phyloP scores from a whole-genome alignment of 352 stramenopile genomes.

The Globisporangium polare region DNA sequence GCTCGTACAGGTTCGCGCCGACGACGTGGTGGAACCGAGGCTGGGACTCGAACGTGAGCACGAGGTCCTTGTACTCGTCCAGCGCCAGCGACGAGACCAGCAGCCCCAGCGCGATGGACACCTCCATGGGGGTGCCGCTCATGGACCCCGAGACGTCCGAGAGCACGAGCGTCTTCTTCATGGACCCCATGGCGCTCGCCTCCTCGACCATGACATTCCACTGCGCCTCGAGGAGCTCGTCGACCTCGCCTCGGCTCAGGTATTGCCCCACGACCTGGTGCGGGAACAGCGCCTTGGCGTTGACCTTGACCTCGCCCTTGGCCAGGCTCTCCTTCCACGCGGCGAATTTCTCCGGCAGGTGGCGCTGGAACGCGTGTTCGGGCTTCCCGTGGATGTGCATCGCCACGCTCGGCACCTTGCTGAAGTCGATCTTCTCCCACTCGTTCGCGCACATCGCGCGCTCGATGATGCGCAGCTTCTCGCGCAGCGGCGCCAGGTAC shows the following conservation, averaged over 20 bases:
- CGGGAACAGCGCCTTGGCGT: slow-evolving; percentile 40
- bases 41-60: slow-evolving; percentile 44
- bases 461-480: slow-evolving; percentile 38
- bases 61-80: slow-evolving; percentile 50
- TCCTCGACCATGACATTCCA: slow-evolving; percentile 42
- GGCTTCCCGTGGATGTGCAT: slow-evolving; percentile 49
- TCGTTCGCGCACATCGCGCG: slow-evolving; percentile 44
- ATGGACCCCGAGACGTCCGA: slow-evolving; percentile 49
- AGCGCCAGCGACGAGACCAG: slow-evolving; percentile 34
- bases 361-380: slow-evolving; percentile 32
- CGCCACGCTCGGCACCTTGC: slow-evolving; percentile 35
- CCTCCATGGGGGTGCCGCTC: slow-evolving; percentile 29
- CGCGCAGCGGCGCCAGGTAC: slow-evolving; percentile 41
- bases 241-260: slow-evolving; percentile 14
- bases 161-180: slow-evolving; percentile 41
- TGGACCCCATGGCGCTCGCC: slow-evolving; percentile 39
- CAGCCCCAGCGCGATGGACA: slow-evolving; percentile 40
- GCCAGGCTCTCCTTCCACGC: slow-evolving; percentile 28
- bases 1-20: slow-evolving; percentile 27
- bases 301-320: slow-evolving; percentile 40
- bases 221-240: slow-evolving; percentile 49
- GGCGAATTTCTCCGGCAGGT: slow-evolving; percentile 29
- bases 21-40: slow-evolving; percentile 37
- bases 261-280: slow-evolving; percentile 46
- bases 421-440: slow-evolving; percentile 41